Evolutionary conservation across 768 basidiomycete species (phyloP).

Genomic region (Lentinula raphanica): DNA sequence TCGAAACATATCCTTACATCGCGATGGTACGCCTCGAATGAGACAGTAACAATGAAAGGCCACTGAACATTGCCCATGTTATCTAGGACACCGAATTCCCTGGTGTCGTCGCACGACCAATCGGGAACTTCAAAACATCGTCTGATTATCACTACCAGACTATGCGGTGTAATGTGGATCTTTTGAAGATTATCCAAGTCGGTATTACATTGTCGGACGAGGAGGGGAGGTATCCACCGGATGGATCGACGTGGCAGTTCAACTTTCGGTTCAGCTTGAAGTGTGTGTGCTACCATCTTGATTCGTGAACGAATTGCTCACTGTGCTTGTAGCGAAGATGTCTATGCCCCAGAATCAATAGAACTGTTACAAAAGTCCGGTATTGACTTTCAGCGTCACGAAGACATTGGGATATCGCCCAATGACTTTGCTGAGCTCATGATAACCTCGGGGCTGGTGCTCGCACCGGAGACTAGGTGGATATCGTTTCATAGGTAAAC

Average conservation of each 20-base stretch:
- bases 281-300: constrained; percentile 40
- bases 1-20: constrained; percentile 90
- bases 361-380: constrained; percentile 93
- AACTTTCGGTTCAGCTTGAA: constrained; percentile 91
- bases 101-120: constrained; percentile 95
- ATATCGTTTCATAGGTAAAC: constrained; percentile 94
- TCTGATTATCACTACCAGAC: constrained; percentile 99
- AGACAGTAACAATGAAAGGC: not conserved
- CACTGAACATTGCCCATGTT: not conserved
- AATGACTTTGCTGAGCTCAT: constrained; percentile 96
- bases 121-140: constrained; percentile 92
- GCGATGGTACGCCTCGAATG: constrained; percentile 61
- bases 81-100: constrained; percentile 96
- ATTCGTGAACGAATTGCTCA: constrained; percentile 8
- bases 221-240: constrained; percentile 85
- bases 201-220: constrained; percentile 94
- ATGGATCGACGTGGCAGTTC: constrained; percentile 97
- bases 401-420: constrained; percentile 86
- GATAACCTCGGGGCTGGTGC: constrained; percentile 92
- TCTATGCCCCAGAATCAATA: constrained; percentile 97
- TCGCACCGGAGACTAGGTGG: constrained; percentile 88
- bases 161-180: constrained; percentile 98
- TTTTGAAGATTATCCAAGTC: constrained; percentile 95
- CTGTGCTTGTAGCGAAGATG: constrained; percentile 71
- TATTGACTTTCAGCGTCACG: constrained; percentile 91